Evolutionary conservation across 2,329 filamentous ascomycete genomes (phyloP).

Genomic region (Paramyrothecium sp.): DNA sequence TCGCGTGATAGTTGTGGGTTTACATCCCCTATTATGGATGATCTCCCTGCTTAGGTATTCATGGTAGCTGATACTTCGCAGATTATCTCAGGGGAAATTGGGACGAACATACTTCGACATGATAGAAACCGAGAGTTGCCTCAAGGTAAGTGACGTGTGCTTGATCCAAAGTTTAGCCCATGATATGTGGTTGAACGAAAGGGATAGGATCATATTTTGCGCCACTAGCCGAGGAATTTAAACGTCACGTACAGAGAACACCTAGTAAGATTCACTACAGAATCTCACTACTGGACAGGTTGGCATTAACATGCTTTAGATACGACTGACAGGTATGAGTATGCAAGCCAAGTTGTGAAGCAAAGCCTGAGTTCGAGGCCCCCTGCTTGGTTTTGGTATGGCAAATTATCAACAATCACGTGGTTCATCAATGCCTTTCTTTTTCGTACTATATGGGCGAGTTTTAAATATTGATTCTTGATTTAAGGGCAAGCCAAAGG

Average conservation of each 20-base stretch:
- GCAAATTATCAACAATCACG: background rate
- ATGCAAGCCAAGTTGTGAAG: background rate
- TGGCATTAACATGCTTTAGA: background rate
- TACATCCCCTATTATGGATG: no score
- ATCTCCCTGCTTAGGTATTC: no score
- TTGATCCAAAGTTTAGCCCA: background rate
- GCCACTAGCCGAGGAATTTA: background rate
- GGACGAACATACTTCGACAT: constrained; percentile 6
- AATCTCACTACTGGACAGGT: no score
- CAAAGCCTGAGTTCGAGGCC: background rate
- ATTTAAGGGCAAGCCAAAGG: no score
- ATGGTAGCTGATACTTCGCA: background rate
- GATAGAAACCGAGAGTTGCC: constrained; percentile 2
- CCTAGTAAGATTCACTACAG: background rate
- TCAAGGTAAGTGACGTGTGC: background rate
- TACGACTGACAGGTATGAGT: background rate
- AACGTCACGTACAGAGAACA: background rate
- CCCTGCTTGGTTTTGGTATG: background rate
- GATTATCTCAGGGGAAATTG: constrained; percentile 11
- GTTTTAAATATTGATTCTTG: no score
- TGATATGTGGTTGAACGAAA: background rate
- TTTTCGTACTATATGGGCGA: background rate
- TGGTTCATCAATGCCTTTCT: background rate
- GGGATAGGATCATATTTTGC: background rate
- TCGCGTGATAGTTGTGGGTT: background rate